phyloP scores from a whole-genome alignment of 352 stramenopile species.

The Globisporangium rhizosaccharum region DNA sequence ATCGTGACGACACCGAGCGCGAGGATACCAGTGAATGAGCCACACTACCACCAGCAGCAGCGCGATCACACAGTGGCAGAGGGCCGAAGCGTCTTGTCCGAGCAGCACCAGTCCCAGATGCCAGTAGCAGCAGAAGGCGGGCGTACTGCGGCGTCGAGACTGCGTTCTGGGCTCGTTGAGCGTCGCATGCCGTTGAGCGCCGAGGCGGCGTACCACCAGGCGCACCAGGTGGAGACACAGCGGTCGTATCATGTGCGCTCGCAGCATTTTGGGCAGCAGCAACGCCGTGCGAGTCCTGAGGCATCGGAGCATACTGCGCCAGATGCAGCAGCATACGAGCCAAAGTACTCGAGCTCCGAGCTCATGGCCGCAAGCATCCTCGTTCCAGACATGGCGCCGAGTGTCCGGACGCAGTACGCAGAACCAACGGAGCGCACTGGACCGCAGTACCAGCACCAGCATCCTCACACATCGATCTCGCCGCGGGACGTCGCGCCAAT shows the following conservation, averaged over 20 bases:
- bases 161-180: background rate
- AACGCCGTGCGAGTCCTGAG: background rate
- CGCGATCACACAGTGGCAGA: background rate
- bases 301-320: background rate
- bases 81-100: too few relatives aligned
- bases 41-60: background rate
- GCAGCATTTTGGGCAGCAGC: background rate
- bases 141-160: too few relatives aligned
- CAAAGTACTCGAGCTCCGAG: constrained; percentile 13
- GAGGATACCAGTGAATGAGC: background rate
- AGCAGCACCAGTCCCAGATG: background rate
- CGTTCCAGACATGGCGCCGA: background rate
- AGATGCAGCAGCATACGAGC: background rate
- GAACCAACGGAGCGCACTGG: background rate
- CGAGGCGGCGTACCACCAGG: background rate
- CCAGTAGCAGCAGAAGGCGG: too few relatives aligned
- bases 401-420: background rate
- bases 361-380: constrained; percentile 10
- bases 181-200: background rate
- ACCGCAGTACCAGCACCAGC: background rate
- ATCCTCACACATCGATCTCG: constrained; percentile 4
- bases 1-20: constrained; percentile 5
- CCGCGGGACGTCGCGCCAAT: constrained; percentile 4
- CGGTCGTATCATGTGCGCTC: background rate
- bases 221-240: background rate